Base-by-base conservation (phyloP, 2,329 filamentous ascomycete species). In the Fusarium succisae region DNA sequence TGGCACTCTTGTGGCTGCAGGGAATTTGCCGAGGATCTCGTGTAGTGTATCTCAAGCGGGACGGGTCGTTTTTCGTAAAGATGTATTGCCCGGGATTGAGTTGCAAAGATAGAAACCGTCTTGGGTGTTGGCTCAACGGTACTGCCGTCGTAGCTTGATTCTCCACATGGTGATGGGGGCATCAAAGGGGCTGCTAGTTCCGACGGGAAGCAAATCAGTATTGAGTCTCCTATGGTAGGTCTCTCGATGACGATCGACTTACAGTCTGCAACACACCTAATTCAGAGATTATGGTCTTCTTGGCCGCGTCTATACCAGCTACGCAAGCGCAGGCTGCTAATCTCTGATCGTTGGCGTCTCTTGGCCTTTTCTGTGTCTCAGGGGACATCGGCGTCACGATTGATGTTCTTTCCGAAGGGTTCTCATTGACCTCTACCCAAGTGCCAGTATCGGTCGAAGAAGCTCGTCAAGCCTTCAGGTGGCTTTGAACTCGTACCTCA, bases 321-420 rank as follows among this genome's bases (percentile, higher is more conserved):
- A 81, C 22, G 80, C 81, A 5, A 78, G 81, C 13, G 81, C 84
- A 8, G 82, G 82, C 1, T 83, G 83, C 65, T 78, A 82, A 54
- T 80, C 83, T 58, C 76, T 84, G 48, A 80, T 82, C 2, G 69
- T 77, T 7, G 74, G 79, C 39, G 84, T 84, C 50, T 76, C 79
- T 5, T 69, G 81, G 8, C 69, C 83, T 26, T 4, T 24, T 22
- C 22, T 41, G 10, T 20, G 22, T 5, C 80, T 77, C 22, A 81
- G 79, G 32, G 74, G 83, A 18, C 4, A 81, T 76, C 8, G 80
- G 80, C 28, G 78, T 84, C 45, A 75, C 79, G 13, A 77, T 81
- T 2, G 78, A 78, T n/a, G 81, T 83, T 0, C 17, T 54, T 32
- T 4, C 10, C 10, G 12, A 26, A 8, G 14, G 9, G 35, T 6